Evolutionary conservation across 2,329 filamentous ascomycete genomes (phyloP).

Genomic region (Alternaria novae-zelandiae): DNA sequence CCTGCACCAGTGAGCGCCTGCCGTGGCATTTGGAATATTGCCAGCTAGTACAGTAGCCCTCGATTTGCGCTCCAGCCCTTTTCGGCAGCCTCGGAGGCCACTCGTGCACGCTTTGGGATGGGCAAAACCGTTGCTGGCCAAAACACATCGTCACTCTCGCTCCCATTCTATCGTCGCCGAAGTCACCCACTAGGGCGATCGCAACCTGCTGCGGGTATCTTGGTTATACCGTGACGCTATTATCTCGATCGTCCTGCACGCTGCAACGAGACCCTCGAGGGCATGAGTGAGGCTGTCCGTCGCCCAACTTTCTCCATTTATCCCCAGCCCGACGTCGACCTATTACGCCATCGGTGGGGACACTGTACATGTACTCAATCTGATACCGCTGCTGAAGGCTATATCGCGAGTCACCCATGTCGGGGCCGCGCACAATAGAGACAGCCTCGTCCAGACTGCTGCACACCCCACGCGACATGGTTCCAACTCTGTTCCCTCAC

Average conservation of each 20-base stretch:
- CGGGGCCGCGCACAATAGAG: background rate
- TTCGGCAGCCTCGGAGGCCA: constrained; percentile 11
- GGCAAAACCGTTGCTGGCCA: constrained; percentile 7
- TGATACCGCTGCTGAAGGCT: constrained; percentile 18
- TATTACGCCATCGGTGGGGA: constrained; percentile 17
- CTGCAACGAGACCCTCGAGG: background rate
- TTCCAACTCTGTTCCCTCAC: background rate
- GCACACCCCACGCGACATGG: constrained; percentile 2
- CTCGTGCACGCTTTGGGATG: constrained; percentile 27
- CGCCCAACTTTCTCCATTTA: constrained; percentile 15
- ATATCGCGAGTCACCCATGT: background rate
- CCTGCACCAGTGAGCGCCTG: constrained; percentile 16
- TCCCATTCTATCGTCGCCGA: constrained; percentile 6
- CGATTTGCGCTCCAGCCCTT: constrained; percentile 5
- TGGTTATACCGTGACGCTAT: constrained; percentile 16
- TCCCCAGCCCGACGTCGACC: background rate
- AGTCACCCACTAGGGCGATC: background rate
- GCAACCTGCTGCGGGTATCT: constrained; percentile 10
- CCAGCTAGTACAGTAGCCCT: constrained; percentile 3
- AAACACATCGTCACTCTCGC: constrained; percentile 2
- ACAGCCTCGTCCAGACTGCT: constrained; percentile 1
- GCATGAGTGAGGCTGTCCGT: constrained; percentile 5
- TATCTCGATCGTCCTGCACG: constrained; percentile 9
- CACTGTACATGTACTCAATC: constrained; percentile 18
- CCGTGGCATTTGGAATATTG: constrained; percentile 30